These are phyloP conservation scores for Drosera capensis DNA, from an alignment of 148 eudicot species.

Conservation along the genomic window DNA sequence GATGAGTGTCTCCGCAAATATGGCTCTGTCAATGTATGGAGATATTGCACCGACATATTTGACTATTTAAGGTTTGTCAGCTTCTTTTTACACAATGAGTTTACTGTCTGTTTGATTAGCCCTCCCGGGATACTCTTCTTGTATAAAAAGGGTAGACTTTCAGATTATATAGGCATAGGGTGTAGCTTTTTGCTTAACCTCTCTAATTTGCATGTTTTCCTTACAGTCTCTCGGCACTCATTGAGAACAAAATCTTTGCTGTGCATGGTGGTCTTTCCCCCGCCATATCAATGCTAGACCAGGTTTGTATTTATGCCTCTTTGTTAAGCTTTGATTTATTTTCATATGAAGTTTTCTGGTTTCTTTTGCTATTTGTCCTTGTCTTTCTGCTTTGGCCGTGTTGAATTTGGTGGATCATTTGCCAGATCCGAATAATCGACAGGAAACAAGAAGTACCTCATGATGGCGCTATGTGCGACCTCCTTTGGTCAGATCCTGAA, in stretches of 20 bases:
- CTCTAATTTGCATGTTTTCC: conserved; percentile 1
- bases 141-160: neutral
- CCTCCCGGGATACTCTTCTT: neutral
- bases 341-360: conserved; percentile 3
- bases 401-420: conserved; percentile 5
- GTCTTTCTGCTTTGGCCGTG: neutral
- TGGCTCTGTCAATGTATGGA: conserved; percentile 93
- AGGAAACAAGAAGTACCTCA: conserved; percentile 95
- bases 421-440: conserved; percentile 75
- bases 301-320: too few relatives aligned
- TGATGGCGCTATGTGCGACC: conserved; percentile 98
- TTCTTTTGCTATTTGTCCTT: neutral
- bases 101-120: too few relatives aligned
- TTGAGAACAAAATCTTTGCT: conserved; percentile 80
- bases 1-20: conserved; percentile 90
- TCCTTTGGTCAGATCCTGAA: conserved; percentile 95
- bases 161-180: too few relatives aligned
- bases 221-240: conserved; percentile 79
- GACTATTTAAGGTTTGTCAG: conserved; percentile 79
- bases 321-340: too few relatives aligned
- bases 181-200: conserved; percentile 5
- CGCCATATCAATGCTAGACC: conserved; percentile 57
- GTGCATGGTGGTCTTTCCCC: conserved; percentile 99
- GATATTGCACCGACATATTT: conserved; percentile 90
- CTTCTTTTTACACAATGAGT: too few relatives aligned